Conservation (phyloP, 1,139 yeast genomes). For the Arxiozyma slooffiae region DNA sequence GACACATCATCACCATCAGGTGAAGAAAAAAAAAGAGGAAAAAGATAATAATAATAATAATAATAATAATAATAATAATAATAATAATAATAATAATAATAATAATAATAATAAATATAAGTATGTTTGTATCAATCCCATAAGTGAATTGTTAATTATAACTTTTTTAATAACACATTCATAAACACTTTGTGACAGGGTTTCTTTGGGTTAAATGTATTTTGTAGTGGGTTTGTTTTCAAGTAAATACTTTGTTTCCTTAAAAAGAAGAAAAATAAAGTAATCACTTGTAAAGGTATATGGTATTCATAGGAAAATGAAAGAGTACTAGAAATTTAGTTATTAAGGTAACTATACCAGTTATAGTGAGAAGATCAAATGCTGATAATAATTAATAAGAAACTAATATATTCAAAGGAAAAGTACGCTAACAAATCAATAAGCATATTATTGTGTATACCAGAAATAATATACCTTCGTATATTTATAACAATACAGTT, state of each 20-base stretch:
- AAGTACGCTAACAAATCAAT: not conserved
- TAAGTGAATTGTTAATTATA: slow-evolving; percentile 5
- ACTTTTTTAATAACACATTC: not conserved
- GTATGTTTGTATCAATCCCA: slow-evolving; percentile 29
- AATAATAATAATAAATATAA: slow-evolving; percentile 23
- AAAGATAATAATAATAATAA: too few species aligned
- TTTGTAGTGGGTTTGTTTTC: not conserved
- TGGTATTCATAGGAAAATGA: too few species aligned
- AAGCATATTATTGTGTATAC: not conserved
- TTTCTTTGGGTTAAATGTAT: not conserved
- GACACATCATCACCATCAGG: slow-evolving; percentile 53
- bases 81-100: too few species aligned
- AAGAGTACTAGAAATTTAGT: too few species aligned
- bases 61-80: too few species aligned
- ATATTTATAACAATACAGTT: too few species aligned
- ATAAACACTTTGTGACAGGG: not conserved
- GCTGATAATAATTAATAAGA: too few species aligned
- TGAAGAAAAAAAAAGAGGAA: slow-evolving; percentile 45
- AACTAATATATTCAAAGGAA: not conserved
- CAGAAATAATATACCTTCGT: not conserved
- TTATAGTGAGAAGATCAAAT: not conserved
- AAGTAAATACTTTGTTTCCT: not conserved
- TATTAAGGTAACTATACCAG: too few species aligned
- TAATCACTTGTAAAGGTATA: too few species aligned
- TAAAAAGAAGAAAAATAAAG: too few species aligned